Conservation (phyloP, 495 filamentous ascomycete species). For the Penicilliopsis zonata region DNA sequence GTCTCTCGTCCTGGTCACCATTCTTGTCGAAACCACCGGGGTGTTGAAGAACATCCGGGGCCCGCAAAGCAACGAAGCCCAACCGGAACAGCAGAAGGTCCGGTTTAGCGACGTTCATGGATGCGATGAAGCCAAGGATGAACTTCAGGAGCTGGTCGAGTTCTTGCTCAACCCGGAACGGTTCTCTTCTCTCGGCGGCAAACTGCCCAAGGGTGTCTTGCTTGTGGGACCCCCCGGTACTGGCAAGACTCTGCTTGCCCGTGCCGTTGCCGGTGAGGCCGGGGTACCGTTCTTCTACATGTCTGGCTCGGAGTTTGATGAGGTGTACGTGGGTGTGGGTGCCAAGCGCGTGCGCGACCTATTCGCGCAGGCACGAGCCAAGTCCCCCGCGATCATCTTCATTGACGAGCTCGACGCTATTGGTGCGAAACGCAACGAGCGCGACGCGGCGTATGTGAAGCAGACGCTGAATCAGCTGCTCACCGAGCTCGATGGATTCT, state of each 20-base stretch:
- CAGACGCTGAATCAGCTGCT: constrained; percentile 96
- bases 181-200: constrained; percentile 86
- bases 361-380: constrained; percentile 76
- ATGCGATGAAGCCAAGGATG: constrained; percentile 96
- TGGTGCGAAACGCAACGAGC: constrained; percentile 82
- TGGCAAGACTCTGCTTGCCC: constrained; percentile 93
- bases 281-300: constrained; percentile 99
- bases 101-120: constrained; percentile 93
- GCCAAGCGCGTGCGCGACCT: constrained; percentile 95
- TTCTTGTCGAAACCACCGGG: constrained; percentile 67
- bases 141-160: constrained; percentile 91
- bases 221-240: constrained; percentile 94
- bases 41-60: constrained; percentile 67
- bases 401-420: constrained; percentile 97
- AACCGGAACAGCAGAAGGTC: constrained; percentile 78
- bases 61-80: constrained; percentile 63
- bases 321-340: constrained; percentile 95
- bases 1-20: constrained; percentile 57
- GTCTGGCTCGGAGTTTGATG: constrained; percentile 97
- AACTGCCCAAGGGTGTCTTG: constrained; percentile 91
- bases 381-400: constrained; percentile 93
- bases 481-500: constrained; percentile 96
- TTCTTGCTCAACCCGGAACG: constrained; percentile 86
- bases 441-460: constrained; percentile 91
- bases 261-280: constrained; percentile 92